Conservation (phyloP, 176 grass and related monocot genomes). For the Aegilops umbellulata region DNA sequence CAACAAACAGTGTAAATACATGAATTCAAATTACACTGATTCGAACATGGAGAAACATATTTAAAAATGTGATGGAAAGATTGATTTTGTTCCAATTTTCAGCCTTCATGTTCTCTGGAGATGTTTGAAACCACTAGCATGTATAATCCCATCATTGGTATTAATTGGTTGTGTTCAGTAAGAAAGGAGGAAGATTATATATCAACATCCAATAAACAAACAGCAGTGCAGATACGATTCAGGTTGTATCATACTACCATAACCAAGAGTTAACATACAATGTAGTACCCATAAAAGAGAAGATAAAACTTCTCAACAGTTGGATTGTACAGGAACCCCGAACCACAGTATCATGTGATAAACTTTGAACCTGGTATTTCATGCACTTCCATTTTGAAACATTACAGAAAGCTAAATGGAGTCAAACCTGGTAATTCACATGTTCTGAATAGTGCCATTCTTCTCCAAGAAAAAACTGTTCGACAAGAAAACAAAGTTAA, state of each 20-base stretch:
- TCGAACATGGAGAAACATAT: background rate
- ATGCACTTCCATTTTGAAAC: no score
- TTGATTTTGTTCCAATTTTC: background rate
- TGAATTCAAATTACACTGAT: background rate
- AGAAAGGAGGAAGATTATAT: background rate
- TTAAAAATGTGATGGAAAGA: background rate
- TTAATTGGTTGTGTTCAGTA: background rate
- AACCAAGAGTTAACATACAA: slow-evolving; percentile 1
- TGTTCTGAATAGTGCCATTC: no score
- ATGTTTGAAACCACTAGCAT: slow-evolving; percentile 10
- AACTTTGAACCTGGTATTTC: no score
- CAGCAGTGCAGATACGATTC: background rate
- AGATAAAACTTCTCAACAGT: no score
- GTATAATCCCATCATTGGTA: background rate
- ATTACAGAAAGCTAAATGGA: no score
- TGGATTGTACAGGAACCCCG: no score
- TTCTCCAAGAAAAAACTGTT: no score
- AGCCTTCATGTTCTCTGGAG: background rate
- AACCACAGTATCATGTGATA: no score
- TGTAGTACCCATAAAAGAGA: no score
- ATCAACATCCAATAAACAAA: background rate
- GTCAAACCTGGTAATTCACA: no score
- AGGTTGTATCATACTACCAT: background rate
- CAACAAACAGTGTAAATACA: background rate
- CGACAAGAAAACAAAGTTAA: no score